phyloP scores from a whole-genome alignment of 768 basidiomycete genomes.

The Agaricus sinodeliciosus region DNA sequence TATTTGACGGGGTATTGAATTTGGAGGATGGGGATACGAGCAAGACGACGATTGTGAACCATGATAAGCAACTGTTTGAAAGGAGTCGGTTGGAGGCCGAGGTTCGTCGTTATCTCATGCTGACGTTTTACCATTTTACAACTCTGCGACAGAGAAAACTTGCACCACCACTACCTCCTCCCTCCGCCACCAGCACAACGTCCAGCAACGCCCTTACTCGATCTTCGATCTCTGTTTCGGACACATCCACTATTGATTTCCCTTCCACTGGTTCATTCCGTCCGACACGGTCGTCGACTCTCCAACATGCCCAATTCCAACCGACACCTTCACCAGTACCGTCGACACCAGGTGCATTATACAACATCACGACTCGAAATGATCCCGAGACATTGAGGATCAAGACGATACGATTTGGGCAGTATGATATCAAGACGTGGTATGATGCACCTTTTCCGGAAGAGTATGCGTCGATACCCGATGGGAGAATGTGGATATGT shows the following conservation, averaged over 20 bases:
- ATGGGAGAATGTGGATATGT: slow-evolving; percentile 93
- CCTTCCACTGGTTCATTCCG: slow-evolving; percentile 47
- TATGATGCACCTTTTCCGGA: slow-evolving; percentile 98
- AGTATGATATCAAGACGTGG: slow-evolving; percentile 95
- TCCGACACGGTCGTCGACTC: slow-evolving; percentile 53
- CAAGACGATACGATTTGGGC: slow-evolving; percentile 84
- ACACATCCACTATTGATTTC: slow-evolving; percentile 15
- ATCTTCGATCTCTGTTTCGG: slow-evolving; percentile 1
- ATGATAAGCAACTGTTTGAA: slow-evolving; percentile 71
- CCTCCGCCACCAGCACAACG: slow-evolving; percentile 11
- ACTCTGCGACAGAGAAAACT: slow-evolving; percentile 37
- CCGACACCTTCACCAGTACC: slow-evolving; percentile 34
- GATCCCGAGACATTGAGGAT: slow-evolving; percentile 54
- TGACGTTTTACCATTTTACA: not conserved
- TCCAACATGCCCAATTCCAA: slow-evolving; percentile 29
- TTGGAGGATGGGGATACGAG: slow-evolving; percentile 64
- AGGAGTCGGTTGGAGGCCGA: slow-evolving; percentile 67
- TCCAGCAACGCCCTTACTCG: slow-evolving; percentile 1
- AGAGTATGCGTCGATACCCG: slow-evolving; percentile 89
- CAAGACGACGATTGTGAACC: slow-evolving; percentile 53
- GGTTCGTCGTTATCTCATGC: slow-evolving; percentile 33
- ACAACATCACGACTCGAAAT: slow-evolving; percentile 16
- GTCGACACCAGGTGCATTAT: slow-evolving; percentile 33
- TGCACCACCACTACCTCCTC: slow-evolving; percentile 32
- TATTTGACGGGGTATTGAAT: slow-evolving; percentile 81